Percentiles rank a stretch among this genome's conserved stretches.
phyloP scores from a whole-genome alignment of 441 rosid species.

The Kokia cookei region DNA sequence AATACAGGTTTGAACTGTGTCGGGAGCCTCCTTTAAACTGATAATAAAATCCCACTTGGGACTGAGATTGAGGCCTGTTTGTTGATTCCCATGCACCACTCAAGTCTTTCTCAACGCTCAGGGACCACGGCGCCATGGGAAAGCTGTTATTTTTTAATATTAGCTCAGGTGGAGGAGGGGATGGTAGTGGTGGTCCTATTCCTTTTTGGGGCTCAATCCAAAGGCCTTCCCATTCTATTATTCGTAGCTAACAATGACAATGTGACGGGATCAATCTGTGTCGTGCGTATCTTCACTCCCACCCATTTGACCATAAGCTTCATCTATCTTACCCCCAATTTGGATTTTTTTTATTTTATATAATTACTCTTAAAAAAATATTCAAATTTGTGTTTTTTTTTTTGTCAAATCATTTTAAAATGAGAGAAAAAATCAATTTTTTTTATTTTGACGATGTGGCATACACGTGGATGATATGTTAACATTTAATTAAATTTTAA shows the following conservation, averaged over 20 bases:
- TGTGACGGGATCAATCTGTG: too few species aligned
- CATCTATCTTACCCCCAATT: too few species aligned
- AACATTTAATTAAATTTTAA: too few species aligned
- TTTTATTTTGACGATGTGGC: too few species aligned
- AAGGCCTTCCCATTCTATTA: neutral
- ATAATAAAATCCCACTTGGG: neutral
- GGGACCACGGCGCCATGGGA: neutral
- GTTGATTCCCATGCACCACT: neutral
- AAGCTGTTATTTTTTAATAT: neutral
- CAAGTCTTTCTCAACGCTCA: neutral
- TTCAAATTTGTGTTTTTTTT: accelerated
- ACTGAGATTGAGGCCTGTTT: neutral
- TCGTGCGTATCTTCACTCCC: too few species aligned
- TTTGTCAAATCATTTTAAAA: too few species aligned
- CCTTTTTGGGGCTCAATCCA: neutral
- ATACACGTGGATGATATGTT: too few species aligned
- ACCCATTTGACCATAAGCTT: too few species aligned
- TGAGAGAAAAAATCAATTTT: too few species aligned
- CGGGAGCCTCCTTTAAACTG: neutral
- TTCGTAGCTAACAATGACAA: too few species aligned
- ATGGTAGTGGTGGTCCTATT: neutral
- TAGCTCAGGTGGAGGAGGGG: neutral
- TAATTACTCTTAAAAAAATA: too few species aligned
- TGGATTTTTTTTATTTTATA: too few species aligned
- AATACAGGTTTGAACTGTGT: neutral